These are phyloP conservation scores for Malus hybrid DNA, from an alignment of 331 rosid species.

Conservation along the genomic window DNA sequence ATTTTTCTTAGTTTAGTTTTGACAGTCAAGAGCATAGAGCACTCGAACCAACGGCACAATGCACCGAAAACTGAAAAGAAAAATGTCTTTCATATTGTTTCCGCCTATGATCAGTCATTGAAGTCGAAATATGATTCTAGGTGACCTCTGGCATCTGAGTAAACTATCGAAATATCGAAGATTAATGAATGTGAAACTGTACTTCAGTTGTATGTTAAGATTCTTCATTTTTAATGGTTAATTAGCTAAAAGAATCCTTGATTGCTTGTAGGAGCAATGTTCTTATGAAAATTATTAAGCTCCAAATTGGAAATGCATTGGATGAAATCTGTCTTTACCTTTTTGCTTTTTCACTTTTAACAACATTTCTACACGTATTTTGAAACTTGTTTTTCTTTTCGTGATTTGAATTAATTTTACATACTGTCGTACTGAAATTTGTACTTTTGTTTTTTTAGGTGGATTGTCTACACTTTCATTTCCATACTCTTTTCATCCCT, in stretches of 20 bases:
- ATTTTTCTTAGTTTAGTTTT: neutral
- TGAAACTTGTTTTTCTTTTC: neutral
- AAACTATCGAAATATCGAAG: neutral
- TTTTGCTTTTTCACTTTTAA: neutral
- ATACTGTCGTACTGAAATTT: neutral
- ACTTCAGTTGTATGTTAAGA: neutral
- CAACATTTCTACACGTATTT: fast-evolving
- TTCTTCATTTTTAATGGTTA: neutral
- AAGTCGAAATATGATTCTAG: neutral
- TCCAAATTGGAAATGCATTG: neutral
- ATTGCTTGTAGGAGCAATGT: neutral
- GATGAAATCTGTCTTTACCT: neutral
- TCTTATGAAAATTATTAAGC: neutral
- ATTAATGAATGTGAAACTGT: neutral
- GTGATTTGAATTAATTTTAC: neutral
- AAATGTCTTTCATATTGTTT: neutral
- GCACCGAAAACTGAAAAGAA: neutral
- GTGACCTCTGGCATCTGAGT: neutral
- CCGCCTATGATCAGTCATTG: neutral
- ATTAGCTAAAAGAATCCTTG: neutral
- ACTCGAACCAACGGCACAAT: neutral
- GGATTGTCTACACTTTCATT: too few relatives aligned
- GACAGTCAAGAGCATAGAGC: neutral
- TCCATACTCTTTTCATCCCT: too few relatives aligned
- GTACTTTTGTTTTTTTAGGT: too few relatives aligned